Evolutionary conservation across 305 asterid species (phyloP).

Genomic region (Caryopteris hybrid): DNA sequence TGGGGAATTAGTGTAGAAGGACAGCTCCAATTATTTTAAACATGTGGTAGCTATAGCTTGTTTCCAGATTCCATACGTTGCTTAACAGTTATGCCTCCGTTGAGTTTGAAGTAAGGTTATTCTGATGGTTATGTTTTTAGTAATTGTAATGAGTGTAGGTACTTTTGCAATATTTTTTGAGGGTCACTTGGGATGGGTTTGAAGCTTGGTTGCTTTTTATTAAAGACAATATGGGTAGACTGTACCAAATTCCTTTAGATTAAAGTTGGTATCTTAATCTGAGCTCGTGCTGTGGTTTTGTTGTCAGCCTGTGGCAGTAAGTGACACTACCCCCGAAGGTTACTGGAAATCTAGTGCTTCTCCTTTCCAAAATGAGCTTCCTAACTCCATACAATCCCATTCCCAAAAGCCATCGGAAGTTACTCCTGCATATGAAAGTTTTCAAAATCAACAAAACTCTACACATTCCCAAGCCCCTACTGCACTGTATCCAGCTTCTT

Average conservation of each 20-base stretch:
- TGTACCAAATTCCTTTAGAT: slow-evolving; percentile 1
- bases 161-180: neutral
- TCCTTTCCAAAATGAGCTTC: slow-evolving; percentile 47
- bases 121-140: neutral
- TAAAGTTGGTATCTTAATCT: slow-evolving; percentile 19
- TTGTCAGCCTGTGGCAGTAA: slow-evolving; percentile 68
- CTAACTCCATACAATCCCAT: slow-evolving; percentile 44
- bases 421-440: slow-evolving; percentile 38
- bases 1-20: neutral
- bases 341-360: slow-evolving; percentile 68
- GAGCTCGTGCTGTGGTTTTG: slow-evolving; percentile 28
- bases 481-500: slow-evolving; percentile 42
- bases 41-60: slow-evolving; percentile 6
- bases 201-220: slow-evolving; percentile 12
- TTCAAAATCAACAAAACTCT: slow-evolving; percentile 53
- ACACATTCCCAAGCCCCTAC: slow-evolving; percentile 44
- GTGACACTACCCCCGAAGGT: slow-evolving; percentile 49
- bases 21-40: neutral
- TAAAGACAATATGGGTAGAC: slow-evolving; percentile 12
- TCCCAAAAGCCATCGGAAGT: slow-evolving; percentile 48
- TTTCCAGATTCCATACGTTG: neutral
- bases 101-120: neutral
- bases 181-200: neutral
- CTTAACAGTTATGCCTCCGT: neutral
- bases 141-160: neutral